Base-by-base conservation (phyloP, 495 filamentous ascomycete genomes). In the Xylona heveae region DNA sequence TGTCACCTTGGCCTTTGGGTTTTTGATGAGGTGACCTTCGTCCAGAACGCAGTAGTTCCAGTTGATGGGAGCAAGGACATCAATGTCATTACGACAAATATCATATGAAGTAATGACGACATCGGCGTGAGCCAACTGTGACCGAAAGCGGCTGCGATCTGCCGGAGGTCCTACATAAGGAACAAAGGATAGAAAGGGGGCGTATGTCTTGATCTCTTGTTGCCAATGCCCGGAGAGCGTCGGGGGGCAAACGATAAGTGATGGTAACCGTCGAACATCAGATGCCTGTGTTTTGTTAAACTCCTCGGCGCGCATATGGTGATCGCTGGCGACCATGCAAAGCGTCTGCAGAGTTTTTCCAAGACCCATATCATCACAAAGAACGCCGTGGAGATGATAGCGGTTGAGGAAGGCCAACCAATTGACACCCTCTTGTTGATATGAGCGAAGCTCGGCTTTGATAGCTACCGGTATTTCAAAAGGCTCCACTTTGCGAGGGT, bases 191-290 rank as follows among this genome's bases (percentile, higher is more conserved):
- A 97, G 64, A 64, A 97, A 97, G 5, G 88, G 88, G 2, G 88
- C 90, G 44, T 88, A 97, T 21, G 78, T 71, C 45, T 75, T 77
- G 46, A 97, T 81, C 49, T 97, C 88, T 44, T 95, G 88, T 51
- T 92, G 80, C 88, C 88, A 97, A 52, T 97, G 88, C 5, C 88
- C 88, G 7, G 88, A 94, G n/a, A 97, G 66, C 0, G 90, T 93
- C 1, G 88, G 85, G 8, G 88, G 88, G 45, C 88, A 97, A 33
- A 97, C 70, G 37, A 97, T 94, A 31, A 97, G 62, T 16, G 84
- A 93, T 3, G 90, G 85, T 2, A 94, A 58, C 35, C 68, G 74
- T 21, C 82, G 65, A 19, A 68, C 61, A 45, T 97, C 85, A 6
- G 66, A 59, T 10, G 74, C 62, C 31, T 71, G 61, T 1, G 83